Evolutionary conservation across 225 moss, liverwort and hornwort genomes (phyloP).

Genomic region (Pseudoscleropodium purum): DNA sequence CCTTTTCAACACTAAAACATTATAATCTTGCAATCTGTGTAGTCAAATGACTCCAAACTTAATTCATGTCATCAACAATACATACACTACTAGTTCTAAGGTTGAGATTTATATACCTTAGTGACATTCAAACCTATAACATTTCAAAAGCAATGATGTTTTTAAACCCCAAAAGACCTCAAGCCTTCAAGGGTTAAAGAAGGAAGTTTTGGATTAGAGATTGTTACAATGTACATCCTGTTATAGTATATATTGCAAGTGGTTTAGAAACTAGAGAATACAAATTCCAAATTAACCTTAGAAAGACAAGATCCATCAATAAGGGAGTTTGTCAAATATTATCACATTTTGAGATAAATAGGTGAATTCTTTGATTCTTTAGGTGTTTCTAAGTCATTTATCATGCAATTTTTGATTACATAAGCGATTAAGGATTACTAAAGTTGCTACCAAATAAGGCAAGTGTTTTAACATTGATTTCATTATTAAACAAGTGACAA

Average conservation of each 20-base stretch:
- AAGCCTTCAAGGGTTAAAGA: neutral
- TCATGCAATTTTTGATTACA: neutral
- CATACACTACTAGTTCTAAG: too few species aligned
- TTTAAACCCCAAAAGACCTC: too few species aligned
- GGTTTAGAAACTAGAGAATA: neutral
- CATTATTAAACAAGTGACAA: neutral
- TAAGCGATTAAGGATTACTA: fast-evolving
- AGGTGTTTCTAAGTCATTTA: neutral
- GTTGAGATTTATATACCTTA: too few species aligned
- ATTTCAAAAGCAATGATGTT: too few species aligned
- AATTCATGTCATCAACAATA: too few species aligned
- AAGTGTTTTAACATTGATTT: neutral
- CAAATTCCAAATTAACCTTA: neutral
- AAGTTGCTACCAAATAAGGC: neutral
- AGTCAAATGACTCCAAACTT: too few species aligned
- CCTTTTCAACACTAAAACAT: too few species aligned
- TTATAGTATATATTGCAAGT: neutral
- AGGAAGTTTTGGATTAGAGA: neutral
- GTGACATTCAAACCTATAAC: too few species aligned
- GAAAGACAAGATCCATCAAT: too few species aligned
- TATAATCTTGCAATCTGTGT: too few species aligned
- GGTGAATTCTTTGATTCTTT: neutral
- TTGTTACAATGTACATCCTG: neutral
- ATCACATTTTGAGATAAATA: neutral
- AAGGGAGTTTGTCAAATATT: neutral